Evolutionary conservation across 257 asterid species (phyloP).

Genomic region (Paraleonurus japonicus): DNA sequence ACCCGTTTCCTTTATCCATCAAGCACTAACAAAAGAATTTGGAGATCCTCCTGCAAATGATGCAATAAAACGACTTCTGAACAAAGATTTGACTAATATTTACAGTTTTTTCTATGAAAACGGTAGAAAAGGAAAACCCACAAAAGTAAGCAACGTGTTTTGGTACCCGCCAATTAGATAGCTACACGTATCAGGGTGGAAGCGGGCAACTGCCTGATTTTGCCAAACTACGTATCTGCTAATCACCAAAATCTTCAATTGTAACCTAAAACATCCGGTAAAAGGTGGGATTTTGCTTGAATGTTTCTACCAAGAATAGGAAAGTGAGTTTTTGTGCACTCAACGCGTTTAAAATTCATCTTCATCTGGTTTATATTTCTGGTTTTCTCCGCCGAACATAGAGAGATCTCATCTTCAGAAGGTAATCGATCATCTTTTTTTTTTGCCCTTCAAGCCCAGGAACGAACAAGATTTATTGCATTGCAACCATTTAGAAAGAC

Average conservation of each 20-base stretch:
- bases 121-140: background rate
- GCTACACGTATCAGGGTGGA: conserved; percentile 20
- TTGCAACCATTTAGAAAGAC: conserved; percentile 7
- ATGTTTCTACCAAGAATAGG: background rate
- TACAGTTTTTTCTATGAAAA: background rate
- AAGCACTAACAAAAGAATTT: background rate
- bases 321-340: background rate
- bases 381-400: background rate
- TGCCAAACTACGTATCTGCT: conserved; percentile 15
- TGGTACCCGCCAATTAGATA: conserved; percentile 2
- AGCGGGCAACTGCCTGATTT: conserved; percentile 21
- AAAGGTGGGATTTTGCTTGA: conserved; percentile 13
- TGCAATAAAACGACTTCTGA: conserved; percentile 1
- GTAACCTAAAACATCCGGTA: conserved; percentile 16
- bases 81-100: conserved; percentile 17
- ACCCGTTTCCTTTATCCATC: background rate
- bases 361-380: background rate
- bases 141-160: conserved; percentile 21
- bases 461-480: background rate
- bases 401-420: background rate
- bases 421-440: conserved; percentile 12
- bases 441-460: conserved; percentile 15
- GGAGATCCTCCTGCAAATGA: background rate
- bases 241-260: conserved; percentile 8
- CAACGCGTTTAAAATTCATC: conserved; percentile 2